phyloP scores from a whole-genome alignment of 768 basidiomycete species.

The Tremella fuciformis region DNA sequence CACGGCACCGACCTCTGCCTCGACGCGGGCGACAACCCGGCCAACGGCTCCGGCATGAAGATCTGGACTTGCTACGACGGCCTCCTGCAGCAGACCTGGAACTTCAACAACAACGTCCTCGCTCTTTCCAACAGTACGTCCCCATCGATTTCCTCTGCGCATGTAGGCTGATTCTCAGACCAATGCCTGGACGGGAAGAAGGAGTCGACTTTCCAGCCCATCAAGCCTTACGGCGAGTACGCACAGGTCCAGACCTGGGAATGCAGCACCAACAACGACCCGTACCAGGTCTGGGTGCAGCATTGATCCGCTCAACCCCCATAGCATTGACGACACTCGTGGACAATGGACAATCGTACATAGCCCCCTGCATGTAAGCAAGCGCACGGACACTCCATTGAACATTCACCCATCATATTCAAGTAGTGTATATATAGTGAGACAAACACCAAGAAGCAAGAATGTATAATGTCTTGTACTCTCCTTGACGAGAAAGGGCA shows the following conservation, averaged over 20 bases:
- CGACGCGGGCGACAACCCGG: conserved; percentile 27
- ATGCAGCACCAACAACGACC: conserved; percentile 16
- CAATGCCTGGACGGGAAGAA: conserved; percentile 17
- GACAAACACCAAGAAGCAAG: too few relatives aligned
- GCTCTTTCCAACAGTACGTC: conserved; percentile 15
- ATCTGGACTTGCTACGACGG: conserved; percentile 23
- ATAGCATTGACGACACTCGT: too few relatives aligned
- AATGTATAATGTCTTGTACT: too few relatives aligned
- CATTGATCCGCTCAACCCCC: not conserved
- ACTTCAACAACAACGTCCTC: conserved; percentile 3
- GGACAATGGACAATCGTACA: too few relatives aligned
- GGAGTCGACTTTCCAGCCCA: conserved; percentile 5
- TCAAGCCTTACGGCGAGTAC: conserved; percentile 13
- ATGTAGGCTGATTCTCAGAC: conserved; percentile 3
- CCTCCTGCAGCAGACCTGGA: conserved; percentile 27
- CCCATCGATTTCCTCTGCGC: not conserved
- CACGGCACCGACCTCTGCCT: conserved; percentile 16
- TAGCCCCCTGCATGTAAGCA: too few relatives aligned
- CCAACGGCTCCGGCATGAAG: conserved; percentile 14
- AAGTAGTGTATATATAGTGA: too few relatives aligned
- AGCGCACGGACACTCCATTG: too few relatives aligned
- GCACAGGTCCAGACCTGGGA: conserved; percentile 15
- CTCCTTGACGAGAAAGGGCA: too few relatives aligned
- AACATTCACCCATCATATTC: too few relatives aligned
- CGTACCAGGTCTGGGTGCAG: conserved; percentile 3